Evolutionary conservation across 1,139 yeast species (phyloP).

Genomic region (Magnusiomyces tetraspermus): DNA sequence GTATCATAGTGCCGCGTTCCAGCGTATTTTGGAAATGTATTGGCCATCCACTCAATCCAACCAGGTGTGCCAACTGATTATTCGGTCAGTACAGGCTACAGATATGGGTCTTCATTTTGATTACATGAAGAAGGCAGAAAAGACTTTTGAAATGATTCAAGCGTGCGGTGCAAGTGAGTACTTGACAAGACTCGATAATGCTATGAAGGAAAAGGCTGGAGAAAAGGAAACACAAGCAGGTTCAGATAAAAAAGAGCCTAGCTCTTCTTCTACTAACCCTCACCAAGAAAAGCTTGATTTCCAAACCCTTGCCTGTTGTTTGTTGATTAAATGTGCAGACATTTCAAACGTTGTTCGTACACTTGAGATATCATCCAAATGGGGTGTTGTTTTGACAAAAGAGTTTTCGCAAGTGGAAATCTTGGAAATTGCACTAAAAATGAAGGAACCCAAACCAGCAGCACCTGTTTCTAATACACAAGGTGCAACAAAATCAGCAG

Average conservation of each 20-base stretch:
- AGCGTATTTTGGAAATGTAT: conserved; percentile 45
- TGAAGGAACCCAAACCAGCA: conserved; percentile 22
- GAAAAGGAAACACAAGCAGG: background rate
- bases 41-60: conserved; percentile 48
- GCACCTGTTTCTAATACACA: background rate
- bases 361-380: conserved; percentile 61
- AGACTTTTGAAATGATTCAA: conserved; percentile 8
- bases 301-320: conserved; percentile 43
- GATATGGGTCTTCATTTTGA: conserved; percentile 89
- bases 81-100: conserved; percentile 59
- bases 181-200: background rate
- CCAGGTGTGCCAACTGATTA: conserved; percentile 20
- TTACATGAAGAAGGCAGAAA: conserved; percentile 45
- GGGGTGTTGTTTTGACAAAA: conserved; percentile 71
- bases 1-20: conserved; percentile 70
- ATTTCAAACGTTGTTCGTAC: conserved; percentile 87
- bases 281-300: background rate
- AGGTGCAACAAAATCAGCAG: background rate
- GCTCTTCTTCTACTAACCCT: background rate
- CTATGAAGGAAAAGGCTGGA: background rate
- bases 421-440: conserved; percentile 38
- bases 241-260: background rate
- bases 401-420: conserved; percentile 65
- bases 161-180: conserved; percentile 16
- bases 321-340: conserved; percentile 86